Base-by-base conservation (phyloP, 306 rosid species). In the Ziziphus jujuba region DNA sequence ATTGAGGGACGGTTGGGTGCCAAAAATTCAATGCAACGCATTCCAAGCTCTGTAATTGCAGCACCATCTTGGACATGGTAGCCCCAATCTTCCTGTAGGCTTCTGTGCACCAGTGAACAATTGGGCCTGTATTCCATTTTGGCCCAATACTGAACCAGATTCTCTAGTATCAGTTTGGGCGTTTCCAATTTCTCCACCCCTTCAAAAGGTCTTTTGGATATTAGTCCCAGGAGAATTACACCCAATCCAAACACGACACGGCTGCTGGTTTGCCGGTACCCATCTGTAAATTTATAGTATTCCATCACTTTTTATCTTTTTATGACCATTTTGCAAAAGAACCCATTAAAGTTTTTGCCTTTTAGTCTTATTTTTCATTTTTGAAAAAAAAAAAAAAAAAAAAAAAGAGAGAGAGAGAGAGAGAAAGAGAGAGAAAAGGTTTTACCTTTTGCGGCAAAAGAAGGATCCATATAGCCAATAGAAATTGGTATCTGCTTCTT, bases 161-260 rank as follows among this genome's bases (percentile, higher is more conserved):
- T 31, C 11, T 85, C 80, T 63, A 68, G 23, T 17, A 58, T 34
- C 56, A 24, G 23, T 21, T 51, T 23, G 36, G 58, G 51, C 20
- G 47, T 75, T 35, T 67, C 72, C 49, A 63, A 24, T 68, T 64
- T 74, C n/a, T 20, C 65, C 24, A 13, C 38, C n/a, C 64, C 54
- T 7, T 40, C 65, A 28, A 65, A 61, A 52, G n/a, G 48, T 68
- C 79, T 85, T 63, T 77, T 81, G 44, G 95, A 62, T 54, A 81
- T 25, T 20, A 88, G 74, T 63, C 84, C 84, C 64, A 85, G 77
- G 31, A 88, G 80, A 69, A 85, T 67, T 6, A 79, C 77, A 31
- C 91, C 89, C 9, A 88, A 79, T 36, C 82, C 79, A 58, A 58
- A 88, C 17, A 79, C 83, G 73, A 85, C 91, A 59, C 78, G 17